phyloP scores from a whole-genome alignment of 1,139 yeast species.

The Candida tunisiensis region DNA sequence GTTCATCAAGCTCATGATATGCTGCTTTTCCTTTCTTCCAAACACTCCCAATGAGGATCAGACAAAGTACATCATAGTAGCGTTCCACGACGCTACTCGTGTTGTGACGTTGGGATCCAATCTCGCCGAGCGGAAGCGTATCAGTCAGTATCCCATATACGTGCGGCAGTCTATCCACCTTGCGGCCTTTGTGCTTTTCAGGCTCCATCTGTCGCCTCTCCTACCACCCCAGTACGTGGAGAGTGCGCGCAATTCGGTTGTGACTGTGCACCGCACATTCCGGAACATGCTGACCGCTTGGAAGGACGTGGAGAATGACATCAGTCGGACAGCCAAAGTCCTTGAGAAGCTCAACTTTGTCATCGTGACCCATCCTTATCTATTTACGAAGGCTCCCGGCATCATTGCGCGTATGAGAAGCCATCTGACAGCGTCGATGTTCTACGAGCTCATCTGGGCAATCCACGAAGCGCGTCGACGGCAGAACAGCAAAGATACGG shows the following conservation, averaged over 20 bases:
- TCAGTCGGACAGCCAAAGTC: slow-evolving; percentile 85
- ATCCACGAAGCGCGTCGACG: slow-evolving; percentile 87
- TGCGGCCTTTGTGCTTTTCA: slow-evolving; percentile 65
- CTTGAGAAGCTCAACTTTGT: slow-evolving; percentile 81
- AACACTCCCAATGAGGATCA: slow-evolving; percentile 85
- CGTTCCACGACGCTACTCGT: slow-evolving; percentile 68
- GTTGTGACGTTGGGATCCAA: slow-evolving; percentile 65
- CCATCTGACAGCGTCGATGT: slow-evolving; percentile 78
- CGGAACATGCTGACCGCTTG: slow-evolving; percentile 83
- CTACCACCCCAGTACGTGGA: slow-evolving; percentile 65
- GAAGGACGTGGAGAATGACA: slow-evolving; percentile 83
- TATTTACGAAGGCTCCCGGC: slow-evolving; percentile 50
- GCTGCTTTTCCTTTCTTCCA: slow-evolving; percentile 83
- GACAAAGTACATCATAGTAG: slow-evolving; percentile 66
- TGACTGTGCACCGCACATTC: slow-evolving; percentile 75
- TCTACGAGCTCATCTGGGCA: slow-evolving; percentile 88
- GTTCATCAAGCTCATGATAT: slow-evolving; percentile 65
- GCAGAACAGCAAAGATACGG: slow-evolving; percentile 24
- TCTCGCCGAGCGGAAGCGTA: slow-evolving; percentile 44
- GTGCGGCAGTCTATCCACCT: slow-evolving; percentile 73
- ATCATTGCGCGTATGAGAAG: slow-evolving; percentile 82
- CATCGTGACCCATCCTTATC: slow-evolving; percentile 72
- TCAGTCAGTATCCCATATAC: slow-evolving; percentile 76
- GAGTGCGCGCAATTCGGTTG: slow-evolving; percentile 84
- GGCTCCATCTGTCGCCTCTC: slow-evolving; percentile 66